Conservation (phyloP, 495 filamentous ascomycete species). For the Podospora conica region DNA sequence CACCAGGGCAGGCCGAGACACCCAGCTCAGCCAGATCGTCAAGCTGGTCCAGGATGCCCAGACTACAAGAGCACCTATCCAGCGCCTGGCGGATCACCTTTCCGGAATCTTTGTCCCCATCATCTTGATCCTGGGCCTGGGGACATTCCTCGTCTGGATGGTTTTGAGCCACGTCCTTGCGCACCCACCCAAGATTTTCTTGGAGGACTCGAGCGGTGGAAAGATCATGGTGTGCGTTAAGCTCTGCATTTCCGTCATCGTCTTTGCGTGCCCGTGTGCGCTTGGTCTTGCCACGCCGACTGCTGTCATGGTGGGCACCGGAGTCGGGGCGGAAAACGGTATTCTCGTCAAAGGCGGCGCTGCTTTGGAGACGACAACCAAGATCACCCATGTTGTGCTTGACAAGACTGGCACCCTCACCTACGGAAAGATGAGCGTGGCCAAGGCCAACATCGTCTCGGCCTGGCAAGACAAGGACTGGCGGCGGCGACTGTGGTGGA, state of each 20-base stretch:
- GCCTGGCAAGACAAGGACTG: constrained; percentile 64
- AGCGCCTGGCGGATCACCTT: constrained; percentile 83
- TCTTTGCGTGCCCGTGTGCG: constrained; percentile 96
- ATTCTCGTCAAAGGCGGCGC: constrained; percentile 96
- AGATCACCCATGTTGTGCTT: constrained; percentile 89
- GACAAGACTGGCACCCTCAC: constrained; percentile 98
- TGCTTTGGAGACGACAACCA: constrained; percentile 86
- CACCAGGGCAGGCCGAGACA: constrained; percentile 87
- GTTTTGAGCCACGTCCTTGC: constrained; percentile 76
- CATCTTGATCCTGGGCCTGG: constrained; percentile 74
- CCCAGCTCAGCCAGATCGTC: constrained; percentile 95
- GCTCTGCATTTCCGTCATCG: constrained; percentile 97
- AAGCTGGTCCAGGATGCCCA: constrained; percentile 95
- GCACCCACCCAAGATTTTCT: constrained; percentile 82
- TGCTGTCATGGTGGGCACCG: constrained; percentile 97
- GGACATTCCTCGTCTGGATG: constrained; percentile 94
- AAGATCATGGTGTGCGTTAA: constrained; percentile 95
- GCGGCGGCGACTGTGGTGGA: constrained; percentile 82
- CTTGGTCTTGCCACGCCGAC: constrained; percentile 91
- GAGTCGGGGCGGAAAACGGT: constrained; percentile 91
- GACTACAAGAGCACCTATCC: constrained; percentile 89
- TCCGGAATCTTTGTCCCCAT: constrained; percentile 92
- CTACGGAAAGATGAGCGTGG: constrained; percentile 88
- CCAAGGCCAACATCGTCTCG: constrained; percentile 56
- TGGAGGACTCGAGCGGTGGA: constrained; percentile 72